Evolutionary conservation across 139 green algal species (phyloP), one percentile per base, ranked within the genome.

Genomic region (Picochlorum sp.): DNA sequence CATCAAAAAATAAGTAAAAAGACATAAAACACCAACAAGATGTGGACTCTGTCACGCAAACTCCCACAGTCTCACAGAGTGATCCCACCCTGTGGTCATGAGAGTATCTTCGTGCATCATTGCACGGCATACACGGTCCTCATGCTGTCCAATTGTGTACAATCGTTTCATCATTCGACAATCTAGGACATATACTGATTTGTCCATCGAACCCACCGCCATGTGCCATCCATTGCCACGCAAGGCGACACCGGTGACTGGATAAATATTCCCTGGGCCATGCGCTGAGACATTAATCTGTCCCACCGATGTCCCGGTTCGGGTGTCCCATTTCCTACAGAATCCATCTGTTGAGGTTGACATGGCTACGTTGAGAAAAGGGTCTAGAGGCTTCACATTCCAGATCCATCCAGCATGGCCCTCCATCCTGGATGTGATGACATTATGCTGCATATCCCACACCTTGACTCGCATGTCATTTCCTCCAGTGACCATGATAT

Each of bases 401-500:
- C 58, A 65, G 13, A 31, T 18, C 58, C 58, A 65, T 31, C 58
- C 58, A 28, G 20, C 0, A 16, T 31, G 21, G 13, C 58, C 58
- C 20, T 18, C n/a, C 20, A 65, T n/a, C n/a, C 58, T 21, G n/a
- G 15, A 23, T 4, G 20, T 24, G 21, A 65, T 65, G 20, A n/a
- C 4, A 14, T 31, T 23, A 4, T 16, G 57, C 0, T 49, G 20
- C 23, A 31, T 23, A 52, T 65, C 58, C 58, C 58, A 65, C 13
- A 65, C 20, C 21, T 65, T 65, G 58, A 65, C 23, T 1, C 15
- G 6, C 58, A 65, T 65, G 23, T 65, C 58, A 31, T 65, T 65
- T 28, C 58, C 23, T 5, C 58, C 58, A 8, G 58, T 45, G 21
- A 52, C 1, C 20, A 65, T 57, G 6, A 18, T 4, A 14, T 51